Evolutionary conservation across 78 protist genomes (phyloP), one percentile per base, ranked within the genome.

Genomic region (Diacronema lutheri): DNA sequence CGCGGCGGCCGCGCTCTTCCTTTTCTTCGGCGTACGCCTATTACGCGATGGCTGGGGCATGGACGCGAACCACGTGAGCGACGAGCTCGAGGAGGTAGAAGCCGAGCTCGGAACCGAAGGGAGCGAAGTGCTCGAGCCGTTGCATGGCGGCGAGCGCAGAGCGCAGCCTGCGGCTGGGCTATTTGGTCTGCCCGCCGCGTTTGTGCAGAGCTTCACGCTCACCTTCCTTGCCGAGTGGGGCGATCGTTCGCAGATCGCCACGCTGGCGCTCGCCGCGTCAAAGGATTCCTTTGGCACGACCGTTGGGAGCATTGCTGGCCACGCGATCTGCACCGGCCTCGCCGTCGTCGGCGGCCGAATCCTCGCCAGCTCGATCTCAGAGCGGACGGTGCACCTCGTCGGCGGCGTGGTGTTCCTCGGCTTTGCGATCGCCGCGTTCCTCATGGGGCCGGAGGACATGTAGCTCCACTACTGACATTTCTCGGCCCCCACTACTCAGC

Each of bases 161-260:
- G 61, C 61, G 4, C 61, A 56, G 23, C 6, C 23, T 56, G 5
- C 29, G 23, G 5, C 23, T 20, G 61, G n/a, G n/a, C n/a, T n/a
- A n/a, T n/a, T n/a, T 20, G 61, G 29, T 1, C 4, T 56, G 23
- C 5, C 16, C 29, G 23, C 61, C 23, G 61, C 61, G 4, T 11
- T 56, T 14, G 35, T 41, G 78, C 89, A 91, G 46, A 71, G 90
- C 10, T 94, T 94, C 86, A 71, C 78, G 29, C 77, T 94, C 66
- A 92, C 95, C 35, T 90, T 94, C 88, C 46, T 94, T 21, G 96
- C 96, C 56, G 96, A 94, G 90, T 92, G 94, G 94, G 96, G 96
- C 33, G 96, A 94, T 83, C 92, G 96, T 25, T 91, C 94, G 23
- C 96, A 94, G 92, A 69, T 91, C 38, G 79, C 79, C 6, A 71